Evolutionary conservation across 192 early-diverging fungal genomes (phyloP).

Genomic region (Pilobolus umbonatus): DNA sequence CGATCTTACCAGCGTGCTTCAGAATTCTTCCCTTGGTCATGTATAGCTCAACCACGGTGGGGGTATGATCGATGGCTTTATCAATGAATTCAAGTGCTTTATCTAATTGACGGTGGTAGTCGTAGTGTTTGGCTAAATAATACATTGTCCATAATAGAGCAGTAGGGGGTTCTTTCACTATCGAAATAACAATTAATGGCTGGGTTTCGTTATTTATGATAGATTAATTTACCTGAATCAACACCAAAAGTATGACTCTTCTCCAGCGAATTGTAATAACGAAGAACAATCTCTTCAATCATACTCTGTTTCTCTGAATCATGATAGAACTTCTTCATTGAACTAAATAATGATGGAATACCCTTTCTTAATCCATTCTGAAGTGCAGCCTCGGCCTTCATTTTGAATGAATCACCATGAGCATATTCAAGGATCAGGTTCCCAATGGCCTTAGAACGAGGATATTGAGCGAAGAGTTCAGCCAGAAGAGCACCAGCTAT

Average conservation of each 20-base stretch:
- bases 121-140: slow-evolving; percentile 88
- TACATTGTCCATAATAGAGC: slow-evolving; percentile 85
- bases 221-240: slow-evolving; percentile 25
- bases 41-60: slow-evolving; percentile 84
- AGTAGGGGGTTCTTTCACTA: slow-evolving; percentile 56
- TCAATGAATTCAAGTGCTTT: slow-evolving; percentile 77
- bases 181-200: too few species aligned
- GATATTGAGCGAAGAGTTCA: slow-evolving; percentile 46
- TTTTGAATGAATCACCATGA: slow-evolving; percentile 60
- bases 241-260: slow-evolving; percentile 38
- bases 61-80: slow-evolving; percentile 79
- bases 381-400: slow-evolving; percentile 60
- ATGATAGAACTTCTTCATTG: slow-evolving; percentile 68
- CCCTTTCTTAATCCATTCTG: slow-evolving; percentile 80
- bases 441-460: slow-evolving; percentile 76
- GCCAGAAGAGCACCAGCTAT: slow-evolving; percentile 9
- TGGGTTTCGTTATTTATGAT: background rate
- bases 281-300: slow-evolving; percentile 64
- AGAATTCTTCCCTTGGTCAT: slow-evolving; percentile 93
- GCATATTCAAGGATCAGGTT: slow-evolving; percentile 73
- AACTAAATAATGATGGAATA: slow-evolving; percentile 89
- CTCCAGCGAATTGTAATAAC: slow-evolving; percentile 52
- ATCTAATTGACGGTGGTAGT: slow-evolving; percentile 62
- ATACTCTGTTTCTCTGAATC: slow-evolving; percentile 59
- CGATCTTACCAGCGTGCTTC: slow-evolving; percentile 83